Evolutionary conservation across 1,139 yeast genomes (phyloP).

Genomic region (Yamadazyma blattariae): DNA sequence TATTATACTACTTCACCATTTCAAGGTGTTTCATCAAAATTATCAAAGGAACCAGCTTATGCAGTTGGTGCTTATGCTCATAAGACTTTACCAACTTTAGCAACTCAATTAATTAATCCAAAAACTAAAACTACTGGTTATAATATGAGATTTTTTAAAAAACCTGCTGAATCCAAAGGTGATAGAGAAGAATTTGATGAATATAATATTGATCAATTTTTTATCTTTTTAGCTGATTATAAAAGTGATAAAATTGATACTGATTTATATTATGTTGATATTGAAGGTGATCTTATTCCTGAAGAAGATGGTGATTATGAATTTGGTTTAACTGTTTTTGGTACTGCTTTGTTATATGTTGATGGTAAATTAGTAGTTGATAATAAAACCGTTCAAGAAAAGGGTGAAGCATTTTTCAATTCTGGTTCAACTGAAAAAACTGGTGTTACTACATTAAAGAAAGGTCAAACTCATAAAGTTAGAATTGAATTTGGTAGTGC

Average conservation of each 20-base stretch:
- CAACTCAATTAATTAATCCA: constrained; percentile 10
- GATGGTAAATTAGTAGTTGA: constrained; percentile 52
- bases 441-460: constrained; percentile 30
- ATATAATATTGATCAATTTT: constrained; percentile 25
- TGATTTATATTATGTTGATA: constrained; percentile 33
- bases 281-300: constrained; percentile 41
- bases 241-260: constrained; percentile 19
- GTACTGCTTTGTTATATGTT: constrained; percentile 50
- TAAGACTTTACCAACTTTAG: constrained; percentile 14
- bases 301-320: constrained; percentile 45
- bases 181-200: constrained; percentile 28
- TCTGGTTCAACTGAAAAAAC: constrained; percentile 47
- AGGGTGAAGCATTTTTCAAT: constrained; percentile 44
- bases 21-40: constrained; percentile 18
- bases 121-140: constrained; percentile 12
- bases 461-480: constrained; percentile 40
- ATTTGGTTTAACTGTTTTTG: constrained; percentile 47
- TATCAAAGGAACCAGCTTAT: constrained; percentile 9
- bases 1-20: constrained; percentile 24
- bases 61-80: constrained; percentile 15
- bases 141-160: constrained; percentile 11
- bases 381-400: constrained; percentile 47
- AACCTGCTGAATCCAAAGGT: constrained; percentile 9
- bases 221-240: constrained; percentile 46
- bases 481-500: constrained; percentile 51